Percentiles rank a stretch among this genome's conserved stretches.
phyloP scores from a whole-genome alignment of 805 yeast species.

The Yarrowia alimentaria region DNA sequence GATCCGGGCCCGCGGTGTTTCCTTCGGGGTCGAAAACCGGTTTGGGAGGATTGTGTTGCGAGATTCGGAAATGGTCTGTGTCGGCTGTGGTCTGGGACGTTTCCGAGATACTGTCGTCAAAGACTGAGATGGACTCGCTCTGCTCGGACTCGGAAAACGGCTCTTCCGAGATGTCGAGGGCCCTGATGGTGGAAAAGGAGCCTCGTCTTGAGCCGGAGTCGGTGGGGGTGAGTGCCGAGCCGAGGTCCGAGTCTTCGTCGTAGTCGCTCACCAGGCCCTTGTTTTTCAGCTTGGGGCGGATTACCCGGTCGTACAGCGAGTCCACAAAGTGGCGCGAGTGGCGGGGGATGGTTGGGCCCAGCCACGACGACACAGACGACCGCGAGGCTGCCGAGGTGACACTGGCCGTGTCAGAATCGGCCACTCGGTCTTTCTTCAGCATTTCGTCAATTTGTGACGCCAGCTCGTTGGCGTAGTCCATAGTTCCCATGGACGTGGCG shows the following conservation, averaged over 20 bases:
- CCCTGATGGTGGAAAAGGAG: constrained; percentile 11
- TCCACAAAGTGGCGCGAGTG: constrained; percentile 27
- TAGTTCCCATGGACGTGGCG: constrained; percentile 13
- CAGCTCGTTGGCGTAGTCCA: constrained; percentile 24
- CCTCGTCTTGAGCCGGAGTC: constrained; percentile 25
- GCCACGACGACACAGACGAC: constrained; percentile 1
- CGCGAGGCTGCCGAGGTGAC: background rate
- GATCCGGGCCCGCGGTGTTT: constrained; percentile 4
- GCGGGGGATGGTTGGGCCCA: constrained; percentile 12
- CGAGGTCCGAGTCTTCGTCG: constrained; percentile 20
- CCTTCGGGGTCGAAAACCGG: constrained; percentile 24
- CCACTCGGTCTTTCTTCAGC: background rate
- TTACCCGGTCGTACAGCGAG: constrained; percentile 14
- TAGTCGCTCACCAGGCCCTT: too few species aligned
- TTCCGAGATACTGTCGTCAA: constrained; percentile 2
- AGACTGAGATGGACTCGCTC: constrained; percentile 12
- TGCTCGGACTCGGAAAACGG: constrained; percentile 26
- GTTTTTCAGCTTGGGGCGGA: constrained; percentile 24
- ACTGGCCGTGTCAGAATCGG: background rate
- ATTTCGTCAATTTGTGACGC: constrained; percentile 17
- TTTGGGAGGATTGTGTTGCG: constrained; percentile 17
- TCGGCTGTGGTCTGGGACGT: background rate
- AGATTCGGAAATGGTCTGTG: background rate
- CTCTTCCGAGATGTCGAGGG: constrained; percentile 22
- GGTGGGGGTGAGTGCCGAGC: constrained; percentile 7